Base-by-base conservation (phyloP, 805 yeast species). In the Myxozyma mucilagina region DNA sequence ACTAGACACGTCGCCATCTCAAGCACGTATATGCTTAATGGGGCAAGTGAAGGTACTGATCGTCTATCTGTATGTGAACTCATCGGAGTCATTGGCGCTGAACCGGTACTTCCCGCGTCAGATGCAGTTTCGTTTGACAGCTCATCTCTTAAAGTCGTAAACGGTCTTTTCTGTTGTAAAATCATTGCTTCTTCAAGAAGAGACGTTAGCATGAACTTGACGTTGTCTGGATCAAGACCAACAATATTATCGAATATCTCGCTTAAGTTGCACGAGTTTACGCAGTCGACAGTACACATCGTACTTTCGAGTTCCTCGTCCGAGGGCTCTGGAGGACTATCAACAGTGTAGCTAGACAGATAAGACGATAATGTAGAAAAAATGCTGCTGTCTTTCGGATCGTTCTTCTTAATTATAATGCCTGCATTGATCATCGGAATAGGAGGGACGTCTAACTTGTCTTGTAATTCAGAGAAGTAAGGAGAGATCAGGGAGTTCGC, bases 301-400 rank as follows among this genome's bases (percentile, higher is more conserved):
- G 98, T 89, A 4, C 89, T 82, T 65, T 91, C 96, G 53, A 94
- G 87, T 68, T 93, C 97, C 70, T 90, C 96, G 59, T 89, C 96
- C 1, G 96, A 83, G 11, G 99, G 99, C 73, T 93, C 98, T 0
- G 87, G 86, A 3, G 89, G 85, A 56, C 90, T 96, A 69, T 91
- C 97, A 14, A 64, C 67, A 0, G 87, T 79, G 60, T 86, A 83
- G 18, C 97, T 94, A 65, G 94, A 89, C 74, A 94, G 81, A 70
- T 91, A 93, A 0, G 97, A 90, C 0, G 97, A 91, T 68, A 94
- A 86, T 0, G 98, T 89, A 0, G 96, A 89, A 57, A 94, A 82
- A n/a, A 94, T 71, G 1, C 98, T 90, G 10, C 80, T 79, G 38
- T 86, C 96, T 68, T 85, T 88, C 41, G 84, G 82, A 0, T 87